A percentile compares a stretch with the other conserved stretches of the same genome.
Evolutionary conservation across 768 basidiomycete genomes (phyloP).

Genomic region (Chalciporus pseudorubinellus): DNA sequence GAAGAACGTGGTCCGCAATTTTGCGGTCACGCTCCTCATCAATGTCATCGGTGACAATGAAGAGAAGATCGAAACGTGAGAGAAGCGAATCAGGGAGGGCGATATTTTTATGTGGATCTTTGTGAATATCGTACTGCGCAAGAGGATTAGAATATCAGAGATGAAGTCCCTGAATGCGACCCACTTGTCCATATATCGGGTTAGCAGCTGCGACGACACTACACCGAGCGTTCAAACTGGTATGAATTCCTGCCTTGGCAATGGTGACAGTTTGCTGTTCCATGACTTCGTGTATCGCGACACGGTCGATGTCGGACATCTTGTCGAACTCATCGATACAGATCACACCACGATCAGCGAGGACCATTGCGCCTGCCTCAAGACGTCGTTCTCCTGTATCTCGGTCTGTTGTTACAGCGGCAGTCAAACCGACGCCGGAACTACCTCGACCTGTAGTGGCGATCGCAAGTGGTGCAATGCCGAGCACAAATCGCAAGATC

Average conservation of each 20-base stretch:
- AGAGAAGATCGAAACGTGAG: conserved; percentile 97
- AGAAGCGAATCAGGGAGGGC: conserved; percentile 96
- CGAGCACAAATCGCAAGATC: conserved; percentile 90
- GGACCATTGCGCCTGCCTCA: conserved; percentile 99
- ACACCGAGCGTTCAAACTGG: conserved; percentile 94
- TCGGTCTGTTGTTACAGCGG: conserved; percentile 96
- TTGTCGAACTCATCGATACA: conserved; percentile 99
- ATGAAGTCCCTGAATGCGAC: conserved; percentile 15
- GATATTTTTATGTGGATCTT: conserved; percentile 98
- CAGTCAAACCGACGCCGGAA: conserved; percentile 98
- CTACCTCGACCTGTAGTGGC: conserved; percentile 97
- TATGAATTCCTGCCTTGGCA: conserved; percentile 98
- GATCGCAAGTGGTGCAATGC: conserved; percentile 94
- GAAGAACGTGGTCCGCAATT: conserved; percentile 96
- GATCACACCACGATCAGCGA: conserved; percentile 97
- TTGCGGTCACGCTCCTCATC: conserved; percentile 90
- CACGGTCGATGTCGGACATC: conserved; percentile 98
- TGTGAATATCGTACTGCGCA: conserved; percentile 95
- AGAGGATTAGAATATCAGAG: conserved; percentile 9
- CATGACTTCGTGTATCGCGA: conserved; percentile 99
- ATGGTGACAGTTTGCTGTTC: conserved; percentile 99
- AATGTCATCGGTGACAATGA: conserved; percentile 97
- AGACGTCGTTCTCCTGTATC: conserved; percentile 96
- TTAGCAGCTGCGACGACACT: conserved; percentile 98
- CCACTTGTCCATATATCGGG: conserved; percentile 95